These are phyloP conservation scores for Tolypocladium amazonense DNA, from an alignment of 2,329 filamentous ascomycete species.

Conservation along the genomic window DNA sequence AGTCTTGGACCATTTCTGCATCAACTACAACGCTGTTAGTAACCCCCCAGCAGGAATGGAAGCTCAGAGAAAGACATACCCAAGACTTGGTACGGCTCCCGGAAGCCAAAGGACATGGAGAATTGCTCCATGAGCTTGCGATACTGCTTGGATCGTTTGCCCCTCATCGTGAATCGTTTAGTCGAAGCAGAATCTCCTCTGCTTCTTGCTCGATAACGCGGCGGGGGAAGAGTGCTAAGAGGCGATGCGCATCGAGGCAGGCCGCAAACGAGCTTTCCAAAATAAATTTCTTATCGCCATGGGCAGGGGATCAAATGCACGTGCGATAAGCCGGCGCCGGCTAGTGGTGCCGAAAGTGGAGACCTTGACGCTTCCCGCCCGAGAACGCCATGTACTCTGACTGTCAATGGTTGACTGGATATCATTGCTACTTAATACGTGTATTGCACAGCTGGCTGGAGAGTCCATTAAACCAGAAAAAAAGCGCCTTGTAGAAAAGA, in stretches of 20 bases:
- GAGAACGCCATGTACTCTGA: not conserved
- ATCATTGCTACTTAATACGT: no score
- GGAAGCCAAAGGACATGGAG: constrained; percentile 77
- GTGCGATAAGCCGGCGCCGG: constrained; percentile 20
- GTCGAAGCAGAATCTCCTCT: not conserved
- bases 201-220: not conserved
- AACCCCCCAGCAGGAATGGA: not conserved
- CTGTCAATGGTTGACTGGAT: not conserved
- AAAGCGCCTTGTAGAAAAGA: not conserved
- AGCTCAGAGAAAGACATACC: constrained; percentile 29
- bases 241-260: not conserved
- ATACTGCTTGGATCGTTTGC: constrained; percentile 43
- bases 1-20: constrained; percentile 72
- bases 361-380: not conserved
- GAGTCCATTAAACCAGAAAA: not conserved
- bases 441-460: not conserved
- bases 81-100: constrained; percentile 87
- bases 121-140: constrained; percentile 90
- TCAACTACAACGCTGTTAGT: constrained; percentile 45
- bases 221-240: not conserved
- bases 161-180: constrained; percentile 27
- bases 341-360: not conserved
- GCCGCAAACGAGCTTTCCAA: constrained; percentile 6
- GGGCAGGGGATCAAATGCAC: constrained; percentile 12
- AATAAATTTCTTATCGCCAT: constrained; percentile 30